Base-by-base conservation (phyloP, 139 green algal species). In the Asterochloris sp. region DNA sequence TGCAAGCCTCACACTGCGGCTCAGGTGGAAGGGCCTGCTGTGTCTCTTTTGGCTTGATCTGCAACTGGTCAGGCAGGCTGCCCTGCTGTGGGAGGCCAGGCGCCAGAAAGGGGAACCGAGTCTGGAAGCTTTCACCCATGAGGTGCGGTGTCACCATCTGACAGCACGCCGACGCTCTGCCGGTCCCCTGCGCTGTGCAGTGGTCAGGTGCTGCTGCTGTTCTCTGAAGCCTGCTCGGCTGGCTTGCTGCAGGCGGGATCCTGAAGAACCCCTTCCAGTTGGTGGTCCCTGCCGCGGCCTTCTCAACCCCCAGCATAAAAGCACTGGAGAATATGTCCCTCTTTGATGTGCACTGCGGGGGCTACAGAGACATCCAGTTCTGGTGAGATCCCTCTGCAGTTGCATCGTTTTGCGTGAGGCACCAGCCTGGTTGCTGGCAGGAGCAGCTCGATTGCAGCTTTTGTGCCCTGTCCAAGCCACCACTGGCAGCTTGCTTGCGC, bases 301-400 rank as follows among this genome's bases (percentile, higher is more conserved):
- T 81, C 62, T 62, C 77, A 10, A 62, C 62, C 62, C 62, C 77
- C 19, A 74, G 61, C 63, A 81, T 81, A 23, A 26, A 81, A 6
- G n/a, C 73, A 27, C 63, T 81, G 27, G 62, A 62, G 24, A 62
- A n/a, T 13, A 81, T 81, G 77, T 73, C 62, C 11, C 16, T 81
- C 0, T 73, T 74, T 81, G 77, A 81, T 81, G 77, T 81, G 27
- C 77, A 81, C 47, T 81, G 77, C 62, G 77, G 77, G 9, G n/a
- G 63, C 8, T 81, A 81, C 63, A 26, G 77, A 10, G 77, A 81
- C 19, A 38, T 74, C 27, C 73, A 38, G 4, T 81, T 81, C 26
- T 81, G 77, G 66, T 54, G 38, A 54, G 38, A 2, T 54, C 38
- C 38, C 38, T 54, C 38, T 54, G 38, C 38, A 54, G 4, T 54